Evolutionary conservation across 306 rosid genomes (phyloP), one percentile per base, ranked within the genome.

Genomic region (Fragaria nilgerrensis): DNA sequence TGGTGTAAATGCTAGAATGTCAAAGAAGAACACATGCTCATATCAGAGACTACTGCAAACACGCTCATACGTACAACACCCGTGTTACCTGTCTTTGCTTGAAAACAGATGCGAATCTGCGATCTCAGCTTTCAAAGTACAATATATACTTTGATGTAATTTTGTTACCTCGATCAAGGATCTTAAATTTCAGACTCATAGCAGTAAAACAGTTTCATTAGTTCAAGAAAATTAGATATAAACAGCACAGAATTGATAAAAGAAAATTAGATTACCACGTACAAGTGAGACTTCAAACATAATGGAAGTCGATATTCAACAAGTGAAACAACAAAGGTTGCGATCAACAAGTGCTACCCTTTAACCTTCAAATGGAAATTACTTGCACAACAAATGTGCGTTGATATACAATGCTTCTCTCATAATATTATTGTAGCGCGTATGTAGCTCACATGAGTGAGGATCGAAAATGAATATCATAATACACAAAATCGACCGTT

Each of bases 1-100:
- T 16, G 55, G 68, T 58, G 53, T 58, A 58, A 41, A 70, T 56
- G 77, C 58, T 74, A 44, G 43, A 74, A 10, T 74, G 78, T 74
- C 78, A 59, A 74, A 59, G 49, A 45, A 62, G 78, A 27, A 43
- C 56, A 2, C 12, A 44, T 25, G 45, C 20, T 13, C 20, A 27
- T 25, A 23, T 59, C 41, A 58, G 27, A 74, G 22, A 61, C 70
- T 61, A 19, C 77, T 56, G 41, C 16, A 37, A 44, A 17, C 53
- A 74, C 25, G 55, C 55, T 41, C 61, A 27, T 49, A 7, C 43
- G 25, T 43, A 10, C 2, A 11, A 10, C 2, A 11, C 14, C 50
- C 10, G 19, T 44, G 48, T 44, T 44, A 44, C 44, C 44, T 23
- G 70, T 36, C 25, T 0, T 39, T 12, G 58, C 23, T 37, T 37